These are phyloP conservation scores for Aspergillus flavus DNA, from an alignment of 2,329 filamentous ascomycete species.

Conservation along the genomic window DNA sequence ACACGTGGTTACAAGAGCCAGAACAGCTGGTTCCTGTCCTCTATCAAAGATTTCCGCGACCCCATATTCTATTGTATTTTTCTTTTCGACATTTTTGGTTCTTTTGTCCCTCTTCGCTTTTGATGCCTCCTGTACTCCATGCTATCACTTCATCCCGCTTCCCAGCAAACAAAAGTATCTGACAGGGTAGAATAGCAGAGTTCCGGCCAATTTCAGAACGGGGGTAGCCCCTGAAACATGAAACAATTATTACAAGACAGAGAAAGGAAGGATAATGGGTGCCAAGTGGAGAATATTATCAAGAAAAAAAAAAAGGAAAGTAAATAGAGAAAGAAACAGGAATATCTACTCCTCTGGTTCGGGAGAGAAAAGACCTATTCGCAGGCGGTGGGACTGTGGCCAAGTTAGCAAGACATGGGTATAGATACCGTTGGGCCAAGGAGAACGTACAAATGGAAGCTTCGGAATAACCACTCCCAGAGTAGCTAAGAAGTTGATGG, in stretches of 20 bases:
- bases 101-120: not conserved
- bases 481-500: conserved; percentile 93
- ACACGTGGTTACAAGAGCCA: conserved; percentile 6
- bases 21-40: conserved; percentile 1
- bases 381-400: conserved; percentile 73
- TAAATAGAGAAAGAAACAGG: conserved; percentile 13
- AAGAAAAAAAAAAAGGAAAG: conserved; percentile 17
- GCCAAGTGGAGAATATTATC: conserved; percentile 23
- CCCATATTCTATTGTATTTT: conserved; percentile 6
- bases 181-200: not conserved
- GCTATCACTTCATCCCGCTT: not conserved
- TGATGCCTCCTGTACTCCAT: conserved; percentile 12
- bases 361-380: conserved; percentile 73
- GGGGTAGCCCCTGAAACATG: conserved; percentile 9
- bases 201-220: conserved; percentile 15
- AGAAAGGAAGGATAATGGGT: conserved; percentile 16
- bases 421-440: not conserved
- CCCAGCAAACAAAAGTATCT: conserved; percentile 1
- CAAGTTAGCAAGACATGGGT: conserved; percentile 30
- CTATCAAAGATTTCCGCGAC: not conserved
- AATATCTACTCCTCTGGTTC: conserved; percentile 61
- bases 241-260: conserved; percentile 21
- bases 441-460: conserved; percentile 78
- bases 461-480: conserved; percentile 95
- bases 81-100: not conserved